Evolutionary conservation across 495 filamentous ascomycete genomes (phyloP).

Genomic region (Neurospora sp.): DNA sequence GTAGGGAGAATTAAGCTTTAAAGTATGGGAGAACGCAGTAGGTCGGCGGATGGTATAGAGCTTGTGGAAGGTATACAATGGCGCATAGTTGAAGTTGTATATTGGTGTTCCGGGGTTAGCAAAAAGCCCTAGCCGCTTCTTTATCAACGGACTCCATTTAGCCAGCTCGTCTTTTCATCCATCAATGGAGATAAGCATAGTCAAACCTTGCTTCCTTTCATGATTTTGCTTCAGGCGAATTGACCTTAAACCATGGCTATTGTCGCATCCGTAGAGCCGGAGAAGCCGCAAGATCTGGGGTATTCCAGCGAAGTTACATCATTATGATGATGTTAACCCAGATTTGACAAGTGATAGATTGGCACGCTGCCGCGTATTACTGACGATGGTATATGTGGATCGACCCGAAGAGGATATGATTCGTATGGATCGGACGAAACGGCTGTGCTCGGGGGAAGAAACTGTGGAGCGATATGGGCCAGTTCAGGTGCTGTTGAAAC

Average conservation of each 20-base stretch:
- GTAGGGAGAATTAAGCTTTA: not conserved
- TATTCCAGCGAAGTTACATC: not conserved
- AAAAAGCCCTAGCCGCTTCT: not conserved
- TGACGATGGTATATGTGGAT: constrained; percentile 6
- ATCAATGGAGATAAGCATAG: not conserved
- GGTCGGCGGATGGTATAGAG: not conserved
- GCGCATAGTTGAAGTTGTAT: not conserved
- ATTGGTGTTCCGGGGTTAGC: not conserved
- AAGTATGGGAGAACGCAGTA: not conserved
- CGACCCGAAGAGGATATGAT: constrained; percentile 2
- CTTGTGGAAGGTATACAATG: not conserved
- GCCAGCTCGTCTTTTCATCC: not conserved
- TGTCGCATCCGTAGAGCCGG: not conserved
- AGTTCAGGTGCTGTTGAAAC: constrained; percentile 6
- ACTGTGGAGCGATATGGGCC: constrained; percentile 11
- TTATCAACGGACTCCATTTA: not conserved
- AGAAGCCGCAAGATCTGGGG: not conserved
- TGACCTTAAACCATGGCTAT: not conserved
- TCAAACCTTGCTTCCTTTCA: not conserved
- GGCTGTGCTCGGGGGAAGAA: constrained; percentile 9
- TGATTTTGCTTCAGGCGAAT: not conserved
- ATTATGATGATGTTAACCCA: not conserved
- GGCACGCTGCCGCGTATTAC: constrained; percentile 3
- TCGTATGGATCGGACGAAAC: constrained; percentile 13
- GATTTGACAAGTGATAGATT: constrained; percentile 7